Percentiles rank a stretch among this genome's conserved stretches.
phyloP scores from a whole-genome alignment of 1,139 yeast species.

The Arxiozyma heterogenica region DNA sequence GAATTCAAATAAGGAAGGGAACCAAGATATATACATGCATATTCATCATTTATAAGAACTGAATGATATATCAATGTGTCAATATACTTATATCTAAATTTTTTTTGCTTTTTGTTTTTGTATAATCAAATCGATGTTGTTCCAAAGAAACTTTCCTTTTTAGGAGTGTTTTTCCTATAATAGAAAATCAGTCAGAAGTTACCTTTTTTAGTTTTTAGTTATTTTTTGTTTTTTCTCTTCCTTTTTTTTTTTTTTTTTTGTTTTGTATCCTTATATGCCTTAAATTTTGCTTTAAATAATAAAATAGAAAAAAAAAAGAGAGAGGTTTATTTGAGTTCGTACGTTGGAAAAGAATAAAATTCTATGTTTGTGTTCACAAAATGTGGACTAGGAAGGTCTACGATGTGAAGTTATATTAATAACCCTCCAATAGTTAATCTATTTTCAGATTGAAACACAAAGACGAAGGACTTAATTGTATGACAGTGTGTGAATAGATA shows the following conservation, averaged over 20 bases:
- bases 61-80: background rate
- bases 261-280: no score
- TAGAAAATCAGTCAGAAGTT: no score
- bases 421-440: no score
- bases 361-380: background rate
- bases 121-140: no score
- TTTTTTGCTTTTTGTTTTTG: background rate
- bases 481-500: background rate
- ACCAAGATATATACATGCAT: background rate
- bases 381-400: background rate
- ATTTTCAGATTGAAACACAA: no score
- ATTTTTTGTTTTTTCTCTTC: background rate
- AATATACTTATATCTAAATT: background rate
- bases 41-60: background rate
- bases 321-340: background rate
- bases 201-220: background rate
- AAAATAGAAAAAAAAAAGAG: background rate
- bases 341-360: background rate
- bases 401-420: background rate
- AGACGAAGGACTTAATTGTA: background rate
- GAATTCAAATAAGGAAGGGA: constrained; percentile 44
- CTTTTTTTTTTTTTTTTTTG: no score
- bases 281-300: no score
- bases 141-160: background rate
- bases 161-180: background rate